Evolutionary conservation across 495 filamentous ascomycete genomes (phyloP).

Genomic region (Penicillium angulare): DNA sequence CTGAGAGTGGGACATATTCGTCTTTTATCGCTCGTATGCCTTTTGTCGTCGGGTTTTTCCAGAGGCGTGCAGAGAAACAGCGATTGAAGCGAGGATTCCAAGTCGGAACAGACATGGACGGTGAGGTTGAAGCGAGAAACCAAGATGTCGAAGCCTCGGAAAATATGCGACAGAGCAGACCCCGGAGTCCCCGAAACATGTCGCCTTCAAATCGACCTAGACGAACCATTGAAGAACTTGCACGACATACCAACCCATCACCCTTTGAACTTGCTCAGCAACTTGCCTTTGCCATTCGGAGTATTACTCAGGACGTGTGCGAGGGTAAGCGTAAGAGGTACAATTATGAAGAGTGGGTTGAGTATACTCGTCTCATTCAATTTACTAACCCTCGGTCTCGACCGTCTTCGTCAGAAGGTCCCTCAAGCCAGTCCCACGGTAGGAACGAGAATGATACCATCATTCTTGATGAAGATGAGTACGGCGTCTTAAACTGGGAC

Average conservation of each 20-base stretch:
- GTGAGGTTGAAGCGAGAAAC: neutral
- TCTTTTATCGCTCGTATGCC: constrained; percentile 42
- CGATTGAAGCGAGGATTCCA: constrained; percentile 49
- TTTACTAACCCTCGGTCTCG: constrained; percentile 44
- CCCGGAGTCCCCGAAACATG: neutral
- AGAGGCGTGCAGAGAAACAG: constrained; percentile 36
- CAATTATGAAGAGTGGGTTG: constrained; percentile 63
- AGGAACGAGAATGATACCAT: neutral
- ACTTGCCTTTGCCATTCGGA: constrained; percentile 54
- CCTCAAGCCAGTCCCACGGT: neutral
- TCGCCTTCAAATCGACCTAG: constrained; percentile 8
- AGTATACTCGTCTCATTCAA: constrained; percentile 58
- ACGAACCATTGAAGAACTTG: constrained; percentile 47
- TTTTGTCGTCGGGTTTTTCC: constrained; percentile 36
- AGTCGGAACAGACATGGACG: constrained; percentile 23
- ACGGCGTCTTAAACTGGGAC: constrained; percentile 61
- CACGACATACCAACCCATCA: constrained; percentile 30
- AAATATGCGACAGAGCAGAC: neutral
- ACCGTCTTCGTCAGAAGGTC: constrained; percentile 2
- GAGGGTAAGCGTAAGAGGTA: constrained; percentile 45
- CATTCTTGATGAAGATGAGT: constrained; percentile 50
- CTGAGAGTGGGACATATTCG: constrained; percentile 49
- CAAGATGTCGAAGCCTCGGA: constrained; percentile 1
- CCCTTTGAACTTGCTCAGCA: constrained; percentile 46
- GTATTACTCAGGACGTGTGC: constrained; percentile 46